Evolutionary conservation across 352 stramenopile species (phyloP), one percentile per base, ranked within the genome.

Genomic region (Phytopythium delawarense): DNA sequence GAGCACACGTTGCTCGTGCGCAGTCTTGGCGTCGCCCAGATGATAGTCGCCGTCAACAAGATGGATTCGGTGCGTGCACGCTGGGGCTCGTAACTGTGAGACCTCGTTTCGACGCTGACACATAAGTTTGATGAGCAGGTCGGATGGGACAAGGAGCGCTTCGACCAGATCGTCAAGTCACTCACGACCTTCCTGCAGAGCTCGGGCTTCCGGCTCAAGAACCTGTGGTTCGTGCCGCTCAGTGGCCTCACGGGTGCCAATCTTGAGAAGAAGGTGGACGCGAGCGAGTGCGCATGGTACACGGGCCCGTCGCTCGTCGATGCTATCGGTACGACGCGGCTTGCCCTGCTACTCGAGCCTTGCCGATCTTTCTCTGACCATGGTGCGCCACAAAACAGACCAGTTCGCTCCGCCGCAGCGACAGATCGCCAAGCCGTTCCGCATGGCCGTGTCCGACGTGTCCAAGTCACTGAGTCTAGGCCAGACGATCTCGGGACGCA

Each of bases 31-130:
- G 94, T 99, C 34, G 92, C 87, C 11, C 94, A 98, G 68, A 76
- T 99, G 54, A 81, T 99, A 42, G 93, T 99, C 16, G 96, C 94
- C 0, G 78, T 99, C 44, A 99, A 99, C 77, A 99, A 99, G 76
- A 97, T 99, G 81, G 97, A 99, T 70, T 84, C 92, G 21, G 88
- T 96, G 30, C 6, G 59, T 32, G 25, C 32, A 23, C 11, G 7
- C 12, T 49, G 23, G 7, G 51, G 40, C 11, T 25, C 13, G 21
- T 12, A 16, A 2, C 15, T 40, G 4, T 12, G 4, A 23, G 16
- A 23, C 1, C 16, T 25, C 16, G 23, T 3, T 18, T 12, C 7
- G 18, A 21, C 28, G 23, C 46, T 52, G 21, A 52, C 23, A 11
- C 1, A 6, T 9, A 11, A 11, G 13, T 46, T 45, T 16, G 18